Base-by-base conservation (phyloP, 2,329 filamentous ascomycete species). In the Nectriaceae sp. region DNA sequence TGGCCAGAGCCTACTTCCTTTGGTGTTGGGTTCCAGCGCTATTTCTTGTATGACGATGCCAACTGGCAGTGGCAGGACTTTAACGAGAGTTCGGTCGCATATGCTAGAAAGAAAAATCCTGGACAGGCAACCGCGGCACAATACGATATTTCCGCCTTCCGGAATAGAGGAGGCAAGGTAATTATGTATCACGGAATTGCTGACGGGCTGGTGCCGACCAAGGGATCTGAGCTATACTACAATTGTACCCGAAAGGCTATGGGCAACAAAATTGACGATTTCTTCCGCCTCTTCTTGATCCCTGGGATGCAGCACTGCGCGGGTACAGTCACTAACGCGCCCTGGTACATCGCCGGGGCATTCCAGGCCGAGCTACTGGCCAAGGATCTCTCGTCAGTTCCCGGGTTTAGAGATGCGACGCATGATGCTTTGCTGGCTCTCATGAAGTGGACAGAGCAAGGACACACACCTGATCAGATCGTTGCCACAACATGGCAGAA, bases 211-310 rank as follows among this genome's bases (percentile, higher is more conserved):
- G 70, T 78, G 46, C 68, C 72, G 2, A 64, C 65, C 39, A 52
- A 54, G 20, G 63, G 59, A 18, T 60, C 63, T 0, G 54, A 54
- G 13, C 54, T 56, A 1, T 62, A 62, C 40, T 64, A 57, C 40
- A 41, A 62, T 4, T 53, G 45, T 3, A 55, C 64, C 21, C 46
- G 53, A 2, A 43, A 47, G 24, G 52, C 15, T 13, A 50, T 57
- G 63, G 35, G 65, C 2, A 41, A 22, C 1, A 55, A 63, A 13
- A 41, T 76, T 18, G 76, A 74, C 2, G 71, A 76, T 10, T 78
- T 78, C 60, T 84, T 78, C 62, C 64, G 69, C 0, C 75, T 76
- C 55, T 82, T 82, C 57, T 67, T 66, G 18, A 70, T 83, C n/a
- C 77, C 78, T 0, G 79, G 79, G 0, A 77, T 50, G 24, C 71